Percentiles rank a stretch among this genome's conserved stretches.
Evolutionary conservation across 2,329 filamentous ascomycete species (phyloP).

Genomic region (Fusarium sp.): DNA sequence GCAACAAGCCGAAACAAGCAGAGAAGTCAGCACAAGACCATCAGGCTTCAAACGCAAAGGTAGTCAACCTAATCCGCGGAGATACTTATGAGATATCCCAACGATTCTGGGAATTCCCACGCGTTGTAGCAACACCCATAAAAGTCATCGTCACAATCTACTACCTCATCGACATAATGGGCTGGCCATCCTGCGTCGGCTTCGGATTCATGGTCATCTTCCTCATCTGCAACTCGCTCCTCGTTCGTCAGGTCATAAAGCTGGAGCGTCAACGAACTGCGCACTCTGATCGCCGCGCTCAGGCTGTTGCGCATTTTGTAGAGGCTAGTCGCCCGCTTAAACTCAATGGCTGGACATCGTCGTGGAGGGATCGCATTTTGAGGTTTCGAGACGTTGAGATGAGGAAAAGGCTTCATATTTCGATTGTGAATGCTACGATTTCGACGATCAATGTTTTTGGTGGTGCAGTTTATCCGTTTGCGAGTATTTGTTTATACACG

Average conservation of each 20-base stretch:
- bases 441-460: slow-evolving; percentile 77
- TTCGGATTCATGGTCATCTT: slow-evolving; percentile 76
- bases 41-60: slow-evolving; percentile 87
- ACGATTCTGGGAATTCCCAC: slow-evolving; percentile 87
- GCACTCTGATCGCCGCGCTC: slow-evolving; percentile 81
- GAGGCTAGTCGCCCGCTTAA: slow-evolving; percentile 80
- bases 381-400: slow-evolving; percentile 53
- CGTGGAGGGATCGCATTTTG: slow-evolving; percentile 54
- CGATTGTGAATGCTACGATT: slow-evolving; percentile 62
- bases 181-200: slow-evolving; percentile 81
- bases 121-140: slow-evolving; percentile 80
- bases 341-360: slow-evolving; percentile 56
- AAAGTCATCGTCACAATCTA: slow-evolving; percentile 76
- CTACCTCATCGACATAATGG: slow-evolving; percentile 79
- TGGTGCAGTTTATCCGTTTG: slow-evolving; percentile 81
- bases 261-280: slow-evolving; percentile 78
- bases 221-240: slow-evolving; percentile 75
- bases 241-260: slow-evolving; percentile 74
- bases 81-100: slow-evolving; percentile 87
- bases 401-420: slow-evolving; percentile 54
- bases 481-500: slow-evolving; percentile 86
- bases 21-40: slow-evolving; percentile 48
- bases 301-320: slow-evolving; percentile 86
- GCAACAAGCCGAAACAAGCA: slow-evolving; percentile 19
- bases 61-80: slow-evolving; percentile 85